Conservation (phyloP, 805 yeast genomes). For the Ogataea minuta region DNA sequence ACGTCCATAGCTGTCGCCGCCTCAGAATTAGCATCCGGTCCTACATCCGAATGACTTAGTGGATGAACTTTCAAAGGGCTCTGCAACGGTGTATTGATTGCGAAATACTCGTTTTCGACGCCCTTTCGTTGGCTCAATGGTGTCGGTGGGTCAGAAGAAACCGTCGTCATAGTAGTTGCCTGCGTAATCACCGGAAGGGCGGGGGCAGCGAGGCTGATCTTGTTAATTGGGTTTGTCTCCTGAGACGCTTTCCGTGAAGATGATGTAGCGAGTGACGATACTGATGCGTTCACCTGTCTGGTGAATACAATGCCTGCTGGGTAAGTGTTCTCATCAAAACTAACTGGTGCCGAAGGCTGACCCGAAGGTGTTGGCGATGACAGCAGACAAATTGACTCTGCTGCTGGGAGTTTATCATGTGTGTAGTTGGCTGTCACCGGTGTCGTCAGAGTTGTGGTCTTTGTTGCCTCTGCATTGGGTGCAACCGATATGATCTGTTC, state of each 20-base stretch:
- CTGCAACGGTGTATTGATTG: constrained; percentile 9
- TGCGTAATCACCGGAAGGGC: constrained; percentile 37
- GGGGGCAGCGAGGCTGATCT: constrained; percentile 32
- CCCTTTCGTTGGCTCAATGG: constrained; percentile 17
- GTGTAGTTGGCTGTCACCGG: constrained; percentile 4
- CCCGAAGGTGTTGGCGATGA: constrained; percentile 12
- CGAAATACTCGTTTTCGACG: constrained; percentile 17
- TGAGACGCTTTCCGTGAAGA: constrained; percentile 23
- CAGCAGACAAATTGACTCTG: constrained; percentile 9
- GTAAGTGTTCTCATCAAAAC: constrained; percentile 15
- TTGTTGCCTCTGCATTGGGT: constrained; percentile 9
- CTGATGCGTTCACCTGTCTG: constrained; percentile 16
- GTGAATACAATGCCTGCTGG: constrained; percentile 11
- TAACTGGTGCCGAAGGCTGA: constrained; percentile 6
- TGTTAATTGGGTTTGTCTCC: constrained; percentile 29
- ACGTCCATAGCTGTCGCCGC: constrained; percentile 1
- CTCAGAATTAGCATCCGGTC: constrained; percentile 1
- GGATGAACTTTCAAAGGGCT: constrained; percentile 14
- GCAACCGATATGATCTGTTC: constrained; percentile 20
- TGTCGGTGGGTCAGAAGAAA: constrained; percentile 25
- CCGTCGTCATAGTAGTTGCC: constrained; percentile 34
- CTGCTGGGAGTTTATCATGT: constrained; percentile 1
- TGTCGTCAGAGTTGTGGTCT: constrained; percentile 8
- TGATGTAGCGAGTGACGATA: constrained; percentile 19
- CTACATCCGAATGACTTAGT: constrained; percentile 10